Conservation (phyloP, 345 rosid species). For the Gossypium sturtianum region DNA sequence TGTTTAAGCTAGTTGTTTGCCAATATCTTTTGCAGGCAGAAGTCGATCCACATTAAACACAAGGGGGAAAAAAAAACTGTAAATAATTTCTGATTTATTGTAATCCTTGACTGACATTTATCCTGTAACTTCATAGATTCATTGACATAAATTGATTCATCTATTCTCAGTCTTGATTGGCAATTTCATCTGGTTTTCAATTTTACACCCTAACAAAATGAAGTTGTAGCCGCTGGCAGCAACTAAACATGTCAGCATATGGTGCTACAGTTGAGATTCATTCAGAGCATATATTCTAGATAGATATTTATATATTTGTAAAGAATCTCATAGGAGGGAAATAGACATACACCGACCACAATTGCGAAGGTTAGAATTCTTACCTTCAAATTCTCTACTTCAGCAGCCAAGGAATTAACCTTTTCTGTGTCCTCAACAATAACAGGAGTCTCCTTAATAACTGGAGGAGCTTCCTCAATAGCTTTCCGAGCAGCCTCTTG, state of each 20-base stretch:
- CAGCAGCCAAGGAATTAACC: slow-evolving; percentile 59
- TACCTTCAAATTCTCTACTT: slow-evolving; percentile 86
- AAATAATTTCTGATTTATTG: neutral
- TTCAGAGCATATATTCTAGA: neutral
- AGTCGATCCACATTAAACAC: neutral
- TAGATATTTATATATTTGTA: neutral
- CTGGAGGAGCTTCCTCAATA: slow-evolving; percentile 95
- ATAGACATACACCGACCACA: neutral
- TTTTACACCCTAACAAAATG: neutral
- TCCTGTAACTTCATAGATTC: neutral
- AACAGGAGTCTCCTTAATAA: slow-evolving; percentile 94
- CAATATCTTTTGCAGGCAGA: neutral
- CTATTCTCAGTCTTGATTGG: neutral
- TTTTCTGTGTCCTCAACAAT: slow-evolving; percentile 86
- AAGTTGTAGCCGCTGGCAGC: neutral
- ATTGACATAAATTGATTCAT: neutral
- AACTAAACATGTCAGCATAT: neutral
- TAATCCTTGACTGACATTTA: neutral
- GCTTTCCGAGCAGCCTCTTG: slow-evolving; percentile 89
- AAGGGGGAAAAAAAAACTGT: neutral
- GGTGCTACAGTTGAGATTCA: neutral
- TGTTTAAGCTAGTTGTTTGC: neutral
- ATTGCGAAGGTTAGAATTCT: slow-evolving; percentile 9
- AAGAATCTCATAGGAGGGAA: neutral
- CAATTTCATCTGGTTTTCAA: slow-evolving; percentile 1